Evolutionary conservation across 768 basidiomycete genomes (phyloP), one percentile per base, ranked within the genome.

Genomic region (Leccinum boreale): DNA sequence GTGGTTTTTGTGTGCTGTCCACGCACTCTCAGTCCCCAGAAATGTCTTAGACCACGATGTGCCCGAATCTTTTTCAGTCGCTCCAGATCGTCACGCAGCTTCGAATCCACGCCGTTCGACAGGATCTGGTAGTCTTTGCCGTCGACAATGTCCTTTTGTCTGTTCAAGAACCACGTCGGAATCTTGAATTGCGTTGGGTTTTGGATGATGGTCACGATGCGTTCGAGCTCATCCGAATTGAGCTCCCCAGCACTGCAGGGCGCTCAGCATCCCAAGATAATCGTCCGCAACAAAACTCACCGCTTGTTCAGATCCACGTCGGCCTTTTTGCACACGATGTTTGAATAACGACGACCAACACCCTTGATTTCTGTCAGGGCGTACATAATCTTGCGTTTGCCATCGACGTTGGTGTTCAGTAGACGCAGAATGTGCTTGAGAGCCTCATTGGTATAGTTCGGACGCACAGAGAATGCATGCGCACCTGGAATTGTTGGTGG

Each of bases 1-100:
- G 96, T 98, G 54, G 96, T 98, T 83, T 98, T 98, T 65, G 97
- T 99, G 84, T 98, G 97, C 73, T 99, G 97, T 68, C 97, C 97
- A 67, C 97, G 82, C 55, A 98, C 97, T 70, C 96, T 88, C 62
- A 96, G 80, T 65, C 95, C 95, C 89, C 93, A 92, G 83, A 81
- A 92, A 73, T 94, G 92, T 73, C 92, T 81, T 62, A 95, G 81
- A 73, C 93, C 94, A 77, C 94, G 88, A 74, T 99, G 96, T 47
- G 94, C 91, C 64, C 95, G 86, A 73, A 99, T 99, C 84, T 98
- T 98, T 88, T 98, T 99, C 76, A 99, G 77, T 56, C 97, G 83
- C 81, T 99, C 97, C 61, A 99, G 81, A 74, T 99, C 97, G 39
- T 98, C 97, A 77, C 97, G 92, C 63, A 98, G 82, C 79, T 98